Evolutionary conservation across 495 filamentous ascomycete genomes (phyloP).

Genomic region (Aspergillus carlsbadensis): DNA sequence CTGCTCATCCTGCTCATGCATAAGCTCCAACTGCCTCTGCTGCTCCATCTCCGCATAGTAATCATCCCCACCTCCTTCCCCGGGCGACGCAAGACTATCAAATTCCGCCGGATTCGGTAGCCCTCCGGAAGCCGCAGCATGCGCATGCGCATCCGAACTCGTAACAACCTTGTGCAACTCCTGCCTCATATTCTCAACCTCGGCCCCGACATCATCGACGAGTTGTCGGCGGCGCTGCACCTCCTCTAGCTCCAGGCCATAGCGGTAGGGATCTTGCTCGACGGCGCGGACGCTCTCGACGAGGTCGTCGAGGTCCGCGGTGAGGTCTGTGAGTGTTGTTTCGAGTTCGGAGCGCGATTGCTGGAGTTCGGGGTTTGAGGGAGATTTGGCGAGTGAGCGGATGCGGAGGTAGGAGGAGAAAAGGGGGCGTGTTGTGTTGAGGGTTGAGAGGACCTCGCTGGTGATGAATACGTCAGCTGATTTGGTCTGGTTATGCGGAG

Average conservation of each 20-base stretch:
- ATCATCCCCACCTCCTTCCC: constrained; percentile 53
- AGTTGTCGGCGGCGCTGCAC: constrained; percentile 76
- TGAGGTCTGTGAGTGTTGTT: constrained; percentile 69
- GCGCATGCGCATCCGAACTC: constrained; percentile 21
- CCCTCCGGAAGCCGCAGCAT: constrained; percentile 23
- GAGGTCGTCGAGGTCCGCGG: constrained; percentile 85
- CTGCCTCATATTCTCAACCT: constrained; percentile 84
- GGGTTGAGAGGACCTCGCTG: constrained; percentile 82
- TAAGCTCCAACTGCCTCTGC: constrained; percentile 83
- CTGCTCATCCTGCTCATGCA: constrained; percentile 92
- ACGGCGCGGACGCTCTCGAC: constrained; percentile 83
- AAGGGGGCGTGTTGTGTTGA: constrained; percentile 75
- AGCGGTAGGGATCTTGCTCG: constrained; percentile 85
- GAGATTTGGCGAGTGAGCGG: constrained; percentile 72
- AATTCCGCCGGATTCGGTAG: constrained; percentile 75
- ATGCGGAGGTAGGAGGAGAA: constrained; percentile 97
- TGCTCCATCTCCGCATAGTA: constrained; percentile 85
- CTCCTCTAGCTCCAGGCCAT: constrained; percentile 81
- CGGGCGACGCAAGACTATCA: constrained; percentile 36
- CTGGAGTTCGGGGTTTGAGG: constrained; percentile 77
- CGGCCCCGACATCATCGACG: constrained; percentile 83
- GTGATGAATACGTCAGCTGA: constrained; percentile 5
- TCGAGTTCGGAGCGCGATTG: constrained; percentile 84
- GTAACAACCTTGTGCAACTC: constrained; percentile 64
- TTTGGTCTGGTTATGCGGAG: not conserved